phyloP scores from a whole-genome alignment of 2,329 filamentous ascomycete species.

The Diaporthe sp. region DNA sequence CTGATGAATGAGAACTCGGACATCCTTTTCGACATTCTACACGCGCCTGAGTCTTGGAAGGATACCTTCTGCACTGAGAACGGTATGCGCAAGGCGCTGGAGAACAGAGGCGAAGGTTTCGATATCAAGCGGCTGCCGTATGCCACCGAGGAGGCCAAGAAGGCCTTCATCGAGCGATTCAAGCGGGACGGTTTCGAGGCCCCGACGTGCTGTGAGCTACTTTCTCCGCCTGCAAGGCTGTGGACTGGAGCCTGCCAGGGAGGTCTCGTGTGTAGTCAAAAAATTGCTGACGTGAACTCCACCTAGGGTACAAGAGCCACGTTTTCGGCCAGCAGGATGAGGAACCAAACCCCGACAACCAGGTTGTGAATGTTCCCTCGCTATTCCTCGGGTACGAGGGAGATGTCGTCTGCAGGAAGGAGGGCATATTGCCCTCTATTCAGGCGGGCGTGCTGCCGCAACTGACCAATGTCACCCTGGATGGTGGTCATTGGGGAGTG shows the following conservation, averaged over 20 bases:
- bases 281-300: not conserved
- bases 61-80: slow-evolving; percentile 49
- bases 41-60: slow-evolving; percentile 46
- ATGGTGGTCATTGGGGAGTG: slow-evolving; percentile 44
- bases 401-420: slow-evolving; percentile 42
- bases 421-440: slow-evolving; percentile 36
- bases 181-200: slow-evolving; percentile 42
- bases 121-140: slow-evolving; percentile 38
- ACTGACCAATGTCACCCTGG: slow-evolving; percentile 39
- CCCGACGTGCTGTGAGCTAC: slow-evolving; percentile 38
- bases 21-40: slow-evolving; percentile 47
- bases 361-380: slow-evolving; percentile 39
- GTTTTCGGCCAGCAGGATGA: slow-evolving; percentile 38
- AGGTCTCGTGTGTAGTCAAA: too few species aligned
- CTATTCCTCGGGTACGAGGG: slow-evolving; percentile 41
- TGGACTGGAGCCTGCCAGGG: not conserved
- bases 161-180: slow-evolving; percentile 41
- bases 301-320: slow-evolving; percentile 39
- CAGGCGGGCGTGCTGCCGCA: slow-evolving; percentile 40
- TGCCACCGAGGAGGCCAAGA: too few species aligned
- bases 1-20: slow-evolving; percentile 52
- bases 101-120: slow-evolving; percentile 37
- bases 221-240: too few species aligned
- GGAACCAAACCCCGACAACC: slow-evolving; percentile 36
- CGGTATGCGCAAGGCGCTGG: slow-evolving; percentile 44